A percentile compares a stretch with the other conserved stretches of the same genome.
Evolutionary conservation across 768 basidiomycete species (phyloP).

Genomic region (Lactarius quietus): DNA sequence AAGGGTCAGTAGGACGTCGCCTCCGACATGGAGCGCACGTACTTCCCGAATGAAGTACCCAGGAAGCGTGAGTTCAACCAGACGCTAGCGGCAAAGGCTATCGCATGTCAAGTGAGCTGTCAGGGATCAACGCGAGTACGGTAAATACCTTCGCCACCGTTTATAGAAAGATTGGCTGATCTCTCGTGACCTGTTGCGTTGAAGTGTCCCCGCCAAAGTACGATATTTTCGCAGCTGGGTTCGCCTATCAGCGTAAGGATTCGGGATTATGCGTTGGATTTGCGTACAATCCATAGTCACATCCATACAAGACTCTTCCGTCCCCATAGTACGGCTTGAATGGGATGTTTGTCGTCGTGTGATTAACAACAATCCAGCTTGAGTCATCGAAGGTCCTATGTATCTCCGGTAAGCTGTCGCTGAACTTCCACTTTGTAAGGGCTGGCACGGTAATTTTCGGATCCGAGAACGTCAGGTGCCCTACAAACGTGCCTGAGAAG

Average conservation of each 20-base stretch:
- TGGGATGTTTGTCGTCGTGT: conserved; percentile 71
- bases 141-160: conserved; percentile 65
- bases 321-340: conserved; percentile 68
- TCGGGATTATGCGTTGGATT: neutral
- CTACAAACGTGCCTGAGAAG: conserved; percentile 46
- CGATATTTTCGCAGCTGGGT: conserved; percentile 75
- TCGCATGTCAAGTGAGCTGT: neutral
- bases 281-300: conserved; percentile 77
- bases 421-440: conserved; percentile 68
- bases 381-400: conserved; percentile 53
- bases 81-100: conserved; percentile 78
- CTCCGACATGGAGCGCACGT: conserved; percentile 25
- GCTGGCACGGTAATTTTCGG: conserved; percentile 43
- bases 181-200: conserved; percentile 54
- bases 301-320: conserved; percentile 76
- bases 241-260: conserved; percentile 1
- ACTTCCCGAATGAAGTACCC: conserved; percentile 73
- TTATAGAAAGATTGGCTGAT: conserved; percentile 71
- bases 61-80: conserved; percentile 76
- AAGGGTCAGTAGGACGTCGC: neutral
- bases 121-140: conserved; percentile 5
- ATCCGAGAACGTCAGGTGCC: conserved; percentile 39
- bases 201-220: conserved; percentile 84
- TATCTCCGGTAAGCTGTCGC: conserved; percentile 73
- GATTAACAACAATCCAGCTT: conserved; percentile 62